A percentile compares a stretch with the other conserved stretches of the same genome.
Conservation (phyloP, 768 basidiomycete species). For the Sarcodon aspratus region DNA sequence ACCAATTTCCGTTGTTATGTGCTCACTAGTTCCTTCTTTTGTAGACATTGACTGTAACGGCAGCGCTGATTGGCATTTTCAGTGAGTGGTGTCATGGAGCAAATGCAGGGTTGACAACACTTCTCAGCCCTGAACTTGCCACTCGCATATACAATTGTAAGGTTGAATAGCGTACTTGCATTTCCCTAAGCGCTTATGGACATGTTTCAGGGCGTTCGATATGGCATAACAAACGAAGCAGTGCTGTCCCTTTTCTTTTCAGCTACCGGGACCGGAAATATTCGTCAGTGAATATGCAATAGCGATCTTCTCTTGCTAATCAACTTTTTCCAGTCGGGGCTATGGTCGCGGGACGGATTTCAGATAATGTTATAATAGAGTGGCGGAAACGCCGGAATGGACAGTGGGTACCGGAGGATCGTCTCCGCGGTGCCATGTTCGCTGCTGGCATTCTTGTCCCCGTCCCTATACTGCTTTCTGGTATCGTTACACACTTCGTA, state of each 20-base stretch:
- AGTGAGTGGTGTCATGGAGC: slow-evolving; percentile 17
- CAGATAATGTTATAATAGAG: slow-evolving; percentile 38
- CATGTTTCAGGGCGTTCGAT: slow-evolving; percentile 36
- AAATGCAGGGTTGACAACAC: neutral
- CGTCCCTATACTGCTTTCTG: slow-evolving; percentile 29
- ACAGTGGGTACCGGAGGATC: slow-evolving; percentile 58
- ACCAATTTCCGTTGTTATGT: neutral
- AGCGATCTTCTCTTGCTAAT: neutral
- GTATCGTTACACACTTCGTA: slow-evolving; percentile 43
- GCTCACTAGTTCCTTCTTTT: slow-evolving; percentile 15
- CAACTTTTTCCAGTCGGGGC: slow-evolving; percentile 37
- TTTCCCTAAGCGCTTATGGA: too few species aligned
- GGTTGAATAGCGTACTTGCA: slow-evolving; percentile 9
- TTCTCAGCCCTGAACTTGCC: slow-evolving; percentile 37
- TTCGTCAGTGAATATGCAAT: slow-evolving; percentile 26
- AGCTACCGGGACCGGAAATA: slow-evolving; percentile 47
- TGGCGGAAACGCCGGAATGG: slow-evolving; percentile 41
- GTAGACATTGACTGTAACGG: slow-evolving; percentile 30
- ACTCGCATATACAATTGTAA: slow-evolving; percentile 54
- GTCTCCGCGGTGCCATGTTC: slow-evolving; percentile 39
- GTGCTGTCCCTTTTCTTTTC: slow-evolving; percentile 50
- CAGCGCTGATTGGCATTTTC: slow-evolving; percentile 16
- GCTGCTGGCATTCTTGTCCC: slow-evolving; percentile 41
- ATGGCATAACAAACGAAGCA: slow-evolving; percentile 44
- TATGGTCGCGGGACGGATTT: slow-evolving; percentile 44